Evolutionary conservation across 345 rosid species (phyloP).

Genomic region (Camelina neglecta): DNA sequence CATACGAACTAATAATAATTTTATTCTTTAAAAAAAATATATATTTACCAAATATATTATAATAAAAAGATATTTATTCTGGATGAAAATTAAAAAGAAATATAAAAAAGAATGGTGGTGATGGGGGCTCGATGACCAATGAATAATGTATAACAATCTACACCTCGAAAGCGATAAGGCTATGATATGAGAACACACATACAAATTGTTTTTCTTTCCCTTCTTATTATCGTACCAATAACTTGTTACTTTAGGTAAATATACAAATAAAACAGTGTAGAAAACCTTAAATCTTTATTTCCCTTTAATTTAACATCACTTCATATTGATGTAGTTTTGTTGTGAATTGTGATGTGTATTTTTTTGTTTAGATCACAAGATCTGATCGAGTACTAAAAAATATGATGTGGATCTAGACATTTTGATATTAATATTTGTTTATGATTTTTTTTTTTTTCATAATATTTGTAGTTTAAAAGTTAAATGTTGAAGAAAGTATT

Average conservation of each 20-base stretch:
- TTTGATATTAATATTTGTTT: neutral
- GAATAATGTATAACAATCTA: slow-evolving; percentile 41
- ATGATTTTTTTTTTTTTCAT: neutral
- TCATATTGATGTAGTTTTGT: neutral
- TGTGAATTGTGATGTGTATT: neutral
- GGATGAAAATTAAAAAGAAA: neutral
- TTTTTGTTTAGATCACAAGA: neutral
- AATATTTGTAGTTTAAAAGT: neutral
- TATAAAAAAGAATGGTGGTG: slow-evolving; percentile 46
- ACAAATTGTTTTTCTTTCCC: neutral
- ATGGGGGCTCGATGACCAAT: slow-evolving; percentile 58
- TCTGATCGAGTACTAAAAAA: neutral
- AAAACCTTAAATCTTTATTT: no score
- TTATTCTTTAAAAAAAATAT: neutral
- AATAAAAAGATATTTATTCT: slow-evolving; percentile 4
- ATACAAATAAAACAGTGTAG: no score
- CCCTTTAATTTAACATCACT: neutral
- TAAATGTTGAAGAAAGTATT: neutral
- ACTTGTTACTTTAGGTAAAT: neutral
- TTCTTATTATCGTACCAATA: neutral
- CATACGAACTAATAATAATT: neutral
- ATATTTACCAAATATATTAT: neutral
- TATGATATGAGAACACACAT: neutral
- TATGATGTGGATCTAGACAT: slow-evolving; percentile 3
- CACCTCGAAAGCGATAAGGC: slow-evolving; percentile 54